phyloP scores from a whole-genome alignment of 345 rosid genomes.

The Aegle marmelos region DNA sequence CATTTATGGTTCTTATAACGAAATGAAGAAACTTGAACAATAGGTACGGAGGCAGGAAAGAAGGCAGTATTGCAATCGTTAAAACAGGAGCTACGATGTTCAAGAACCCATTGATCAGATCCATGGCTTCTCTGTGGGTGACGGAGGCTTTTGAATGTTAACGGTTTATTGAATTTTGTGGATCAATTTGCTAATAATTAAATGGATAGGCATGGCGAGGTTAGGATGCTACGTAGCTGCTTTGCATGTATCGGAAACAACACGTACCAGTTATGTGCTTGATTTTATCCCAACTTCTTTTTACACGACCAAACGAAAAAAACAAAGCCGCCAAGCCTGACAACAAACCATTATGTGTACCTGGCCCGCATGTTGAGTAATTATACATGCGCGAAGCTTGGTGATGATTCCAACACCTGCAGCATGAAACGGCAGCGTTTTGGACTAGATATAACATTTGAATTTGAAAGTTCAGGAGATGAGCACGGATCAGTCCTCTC shows the following conservation, averaged over 20 bases:
- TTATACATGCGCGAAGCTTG: no score
- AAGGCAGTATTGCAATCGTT: slow-evolving; percentile 26
- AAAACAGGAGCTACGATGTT: slow-evolving; percentile 24
- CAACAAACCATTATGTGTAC: background rate
- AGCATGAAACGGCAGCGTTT: no score
- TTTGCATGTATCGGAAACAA: slow-evolving; percentile 23
- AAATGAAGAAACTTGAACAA: slow-evolving; percentile 29
- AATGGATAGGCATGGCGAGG: background rate
- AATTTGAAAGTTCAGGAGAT: no score
- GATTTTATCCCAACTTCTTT: background rate
- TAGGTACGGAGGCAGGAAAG: slow-evolving; percentile 43
- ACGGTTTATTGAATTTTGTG: background rate
- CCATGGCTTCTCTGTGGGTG: slow-evolving; percentile 19
- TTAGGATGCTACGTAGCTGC: slow-evolving; percentile 14
- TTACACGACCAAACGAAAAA: background rate
- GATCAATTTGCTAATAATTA: background rate
- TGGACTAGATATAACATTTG: no score
- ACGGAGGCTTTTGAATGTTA: background rate
- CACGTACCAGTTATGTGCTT: slow-evolving; percentile 15
- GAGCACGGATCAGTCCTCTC: no score
- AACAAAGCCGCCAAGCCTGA: background rate
- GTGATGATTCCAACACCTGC: no score
- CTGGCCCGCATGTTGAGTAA: background rate
- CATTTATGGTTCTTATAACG: slow-evolving; percentile 22
- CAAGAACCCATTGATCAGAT: slow-evolving; percentile 32